phyloP scores from a whole-genome alignment of 208 protist genomes.

The Kentomonas sorsogonicus region DNA sequence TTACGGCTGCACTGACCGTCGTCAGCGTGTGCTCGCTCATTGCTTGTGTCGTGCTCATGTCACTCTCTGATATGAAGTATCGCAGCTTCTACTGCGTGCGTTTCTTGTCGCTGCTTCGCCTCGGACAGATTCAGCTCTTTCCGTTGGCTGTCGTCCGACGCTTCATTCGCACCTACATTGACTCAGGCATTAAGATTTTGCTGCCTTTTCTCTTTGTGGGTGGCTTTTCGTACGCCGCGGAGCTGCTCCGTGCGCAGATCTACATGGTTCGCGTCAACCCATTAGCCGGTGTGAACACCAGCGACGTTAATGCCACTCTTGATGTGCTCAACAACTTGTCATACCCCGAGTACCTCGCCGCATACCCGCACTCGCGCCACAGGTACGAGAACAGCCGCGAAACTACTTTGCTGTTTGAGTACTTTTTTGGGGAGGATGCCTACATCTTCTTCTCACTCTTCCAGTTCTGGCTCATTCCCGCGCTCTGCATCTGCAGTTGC shows the following conservation, averaged over 20 bases:
- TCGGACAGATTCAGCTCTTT: constrained; percentile 56
- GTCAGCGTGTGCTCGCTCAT: constrained; percentile 26
- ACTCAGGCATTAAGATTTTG: constrained; percentile 32
- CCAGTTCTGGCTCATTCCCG: constrained; percentile 51
- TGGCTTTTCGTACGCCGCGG: constrained; percentile 34
- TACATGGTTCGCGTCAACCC: constrained; percentile 40
- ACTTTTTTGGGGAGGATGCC: constrained; percentile 51
- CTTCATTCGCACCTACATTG: constrained; percentile 45
- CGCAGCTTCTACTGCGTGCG: constrained; percentile 35
- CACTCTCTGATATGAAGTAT: constrained; percentile 14
- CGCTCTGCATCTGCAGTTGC: constrained; percentile 40
- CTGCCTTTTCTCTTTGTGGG: constrained; percentile 50
- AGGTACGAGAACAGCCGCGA: constrained; percentile 36
- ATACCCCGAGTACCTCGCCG: constrained; percentile 31
- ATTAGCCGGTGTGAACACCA: constrained; percentile 17
- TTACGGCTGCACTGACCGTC: constrained; percentile 41
- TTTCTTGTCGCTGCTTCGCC: constrained; percentile 59
- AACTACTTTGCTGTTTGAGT: constrained; percentile 32
- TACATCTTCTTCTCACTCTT: constrained; percentile 62
- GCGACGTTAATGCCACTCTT: constrained; percentile 1
- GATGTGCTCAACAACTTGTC: constrained; percentile 17
- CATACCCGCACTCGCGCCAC: constrained; percentile 13
- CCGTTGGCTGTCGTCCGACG: constrained; percentile 26
- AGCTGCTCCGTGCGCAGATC: constrained; percentile 64
- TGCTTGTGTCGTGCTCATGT: constrained; percentile 24